Evolutionary conservation across 768 basidiomycete species (phyloP).

Genomic region (Auricularia heimuer): DNA sequence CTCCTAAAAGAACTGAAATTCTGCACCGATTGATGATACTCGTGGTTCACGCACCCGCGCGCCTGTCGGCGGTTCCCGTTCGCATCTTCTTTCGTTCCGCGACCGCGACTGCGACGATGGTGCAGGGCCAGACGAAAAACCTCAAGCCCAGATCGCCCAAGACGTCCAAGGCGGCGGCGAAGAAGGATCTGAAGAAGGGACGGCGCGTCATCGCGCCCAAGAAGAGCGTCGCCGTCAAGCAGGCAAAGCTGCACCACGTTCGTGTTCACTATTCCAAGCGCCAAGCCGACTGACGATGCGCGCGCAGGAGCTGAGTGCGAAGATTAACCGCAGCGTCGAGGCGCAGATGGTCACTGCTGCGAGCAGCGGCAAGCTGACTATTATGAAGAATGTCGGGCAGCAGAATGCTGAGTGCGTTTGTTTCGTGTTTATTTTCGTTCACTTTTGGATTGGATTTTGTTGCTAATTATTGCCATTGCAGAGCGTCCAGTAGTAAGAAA

Average conservation of each 20-base stretch:
- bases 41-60: no score
- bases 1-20: no score
- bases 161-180: constrained; percentile 50
- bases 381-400: constrained; percentile 62
- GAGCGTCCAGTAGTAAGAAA: no score
- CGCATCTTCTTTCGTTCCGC: not conserved
- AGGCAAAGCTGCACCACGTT: constrained; percentile 72
- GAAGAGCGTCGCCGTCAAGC: constrained; percentile 61
- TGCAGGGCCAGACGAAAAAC: constrained; percentile 82
- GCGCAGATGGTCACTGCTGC: constrained; percentile 84
- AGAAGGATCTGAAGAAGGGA: constrained; percentile 62
- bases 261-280: constrained; percentile 5
- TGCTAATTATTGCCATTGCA: no score
- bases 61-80: no score
- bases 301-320: constrained; percentile 67
- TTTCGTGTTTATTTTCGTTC: no score
- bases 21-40: no score
- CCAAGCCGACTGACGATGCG: not conserved
- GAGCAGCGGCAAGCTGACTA: constrained; percentile 79
- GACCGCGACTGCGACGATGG: constrained; percentile 36
- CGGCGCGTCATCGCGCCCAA: constrained; percentile 72
- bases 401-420: not conserved
- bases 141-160: constrained; percentile 36
- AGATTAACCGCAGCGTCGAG: constrained; percentile 89
- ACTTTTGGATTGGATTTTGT: no score